Base-by-base conservation (phyloP, 2,329 filamentous ascomycete species). In the Neocatenulostroma microsporum region DNA sequence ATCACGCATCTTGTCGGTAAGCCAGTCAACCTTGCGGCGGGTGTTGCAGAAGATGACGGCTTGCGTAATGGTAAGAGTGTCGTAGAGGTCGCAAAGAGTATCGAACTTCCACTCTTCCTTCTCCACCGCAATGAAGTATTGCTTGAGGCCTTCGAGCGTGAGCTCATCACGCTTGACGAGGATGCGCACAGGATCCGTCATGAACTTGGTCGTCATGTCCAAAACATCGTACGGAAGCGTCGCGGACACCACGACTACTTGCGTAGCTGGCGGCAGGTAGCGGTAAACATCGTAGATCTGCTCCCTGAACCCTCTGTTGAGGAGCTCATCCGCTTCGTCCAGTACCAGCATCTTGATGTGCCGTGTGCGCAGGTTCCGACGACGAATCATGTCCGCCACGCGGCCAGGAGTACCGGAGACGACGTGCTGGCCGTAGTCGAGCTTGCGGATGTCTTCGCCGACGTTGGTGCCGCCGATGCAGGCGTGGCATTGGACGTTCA, bases 41-140 rank as follows among this genome's bases (percentile, higher is more conserved):
- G 91, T 98, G 67, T 98, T 98, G 75, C 91, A 98, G 74, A 98
- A 98, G 62, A 98, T 98, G 62, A 98, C 91, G 30, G 91, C 91
- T 68, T 96, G 91, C 12, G 91, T 96, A 58, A 98, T 96, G 37
- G 91, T 98, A 29, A 98, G 76, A 10, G 91, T 96, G 62, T 98
- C 91, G 73, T 98, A 98, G 40, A 98, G 80, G 68, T 98, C 91
- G 64, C 87, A 96, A 4, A 98, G 79, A 3, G 91, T 98, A 62
- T 98, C 91, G 53, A 98, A 94, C 65, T 98, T 98, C 91, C 91
- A 98, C 62, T 96, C 91, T 64, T 98, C 91, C 71, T 95, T 96
- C 66, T 98, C 91, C 14, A 96, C 91, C 2, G 91, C 91, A 55
- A 98, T 96, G 62, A 95, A 98, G 72, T 95, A 98, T 63, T 98